Percentiles rank a stretch among this genome's conserved stretches.
These are phyloP conservation scores for Stereum hirsutum DNA, from an alignment of 1,284 basidiomycete genomes.

Conservation along the genomic window DNA sequence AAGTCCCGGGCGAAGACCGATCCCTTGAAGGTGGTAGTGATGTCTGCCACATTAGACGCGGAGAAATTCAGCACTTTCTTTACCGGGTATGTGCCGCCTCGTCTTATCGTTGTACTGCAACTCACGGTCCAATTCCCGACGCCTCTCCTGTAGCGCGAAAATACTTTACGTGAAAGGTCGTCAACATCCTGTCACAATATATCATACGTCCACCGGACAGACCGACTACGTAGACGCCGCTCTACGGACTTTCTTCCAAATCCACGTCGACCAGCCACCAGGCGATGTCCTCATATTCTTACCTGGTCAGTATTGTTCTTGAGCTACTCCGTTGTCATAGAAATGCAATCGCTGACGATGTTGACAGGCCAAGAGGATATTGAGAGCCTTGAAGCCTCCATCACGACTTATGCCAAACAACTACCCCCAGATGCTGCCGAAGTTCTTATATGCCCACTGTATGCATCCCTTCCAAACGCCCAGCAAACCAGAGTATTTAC, in stretches of 20 bases:
- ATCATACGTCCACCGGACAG: slow-evolving; percentile 65
- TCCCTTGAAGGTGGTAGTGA: slow-evolving; percentile 86
- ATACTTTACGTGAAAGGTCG: slow-evolving; percentile 90
- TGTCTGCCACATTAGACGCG: slow-evolving; percentile 96
- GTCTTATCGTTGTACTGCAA: neutral
- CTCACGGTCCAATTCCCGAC: slow-evolving; percentile 8
- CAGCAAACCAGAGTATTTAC: slow-evolving; percentile 78
- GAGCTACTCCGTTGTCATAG: neutral
- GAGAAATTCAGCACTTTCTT: slow-evolving; percentile 91
- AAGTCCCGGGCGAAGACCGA: slow-evolving; percentile 26
- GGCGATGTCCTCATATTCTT: slow-evolving; percentile 95
- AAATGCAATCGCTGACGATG: neutral
- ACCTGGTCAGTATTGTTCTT: slow-evolving; percentile 44
- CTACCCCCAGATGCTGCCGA: slow-evolving; percentile 45
- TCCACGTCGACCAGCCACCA: slow-evolving; percentile 71
- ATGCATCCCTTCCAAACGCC: slow-evolving; percentile 73
- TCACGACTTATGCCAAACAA: slow-evolving; percentile 56
- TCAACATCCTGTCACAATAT: slow-evolving; percentile 84
- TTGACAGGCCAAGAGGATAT: slow-evolving; percentile 89
- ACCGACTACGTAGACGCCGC: slow-evolving; percentile 87
- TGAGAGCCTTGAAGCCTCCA: slow-evolving; percentile 73
- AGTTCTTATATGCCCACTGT: slow-evolving; percentile 71
- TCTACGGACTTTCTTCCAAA: slow-evolving; percentile 84
- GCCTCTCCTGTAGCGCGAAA: slow-evolving; percentile 55
- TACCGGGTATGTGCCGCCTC: slow-evolving; percentile 43